These are phyloP conservation scores for Fusarium duplospermum DNA, from an alignment of 2,329 filamentous ascomycete species.

Conservation along the genomic window DNA sequence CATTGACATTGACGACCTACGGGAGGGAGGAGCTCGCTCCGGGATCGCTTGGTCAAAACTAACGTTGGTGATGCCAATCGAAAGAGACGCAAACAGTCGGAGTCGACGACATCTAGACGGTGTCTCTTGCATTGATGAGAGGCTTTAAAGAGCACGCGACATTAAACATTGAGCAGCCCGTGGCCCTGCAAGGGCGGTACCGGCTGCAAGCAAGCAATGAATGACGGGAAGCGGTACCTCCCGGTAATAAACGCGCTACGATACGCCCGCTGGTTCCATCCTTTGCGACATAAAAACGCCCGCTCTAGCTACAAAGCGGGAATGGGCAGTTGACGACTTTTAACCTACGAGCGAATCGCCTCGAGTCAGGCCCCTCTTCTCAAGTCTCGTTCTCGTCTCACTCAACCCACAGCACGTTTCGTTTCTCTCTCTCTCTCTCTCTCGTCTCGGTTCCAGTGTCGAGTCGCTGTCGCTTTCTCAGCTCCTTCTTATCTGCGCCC, in stretches of 20 bases:
- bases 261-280: constrained; percentile 33
- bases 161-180: constrained; percentile 18
- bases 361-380: background rate
- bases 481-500: constrained; percentile 32
- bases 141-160: constrained; percentile 27
- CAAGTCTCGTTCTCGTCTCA: background rate
- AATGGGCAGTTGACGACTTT: constrained; percentile 3
- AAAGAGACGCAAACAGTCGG: background rate
- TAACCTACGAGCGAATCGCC: background rate
- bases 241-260: constrained; percentile 25
- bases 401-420: constrained; percentile 1
- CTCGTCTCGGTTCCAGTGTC: background rate
- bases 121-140: background rate
- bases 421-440: background rate
- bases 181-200: background rate
- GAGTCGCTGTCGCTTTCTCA: background rate
- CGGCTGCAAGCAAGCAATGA: constrained; percentile 5
- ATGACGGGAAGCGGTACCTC: no score
- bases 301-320: constrained; percentile 15
- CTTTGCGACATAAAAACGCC: constrained; percentile 30
- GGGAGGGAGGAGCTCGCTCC: background rate
- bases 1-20: constrained; percentile 19
- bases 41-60: background rate
- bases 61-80: background rate
- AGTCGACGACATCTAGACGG: background rate